Percentiles rank a stretch among this genome's conserved stretches.
Conservation (phyloP, 2,329 filamentous ascomycete genomes). For the Aureobasidium melanogenum region DNA sequence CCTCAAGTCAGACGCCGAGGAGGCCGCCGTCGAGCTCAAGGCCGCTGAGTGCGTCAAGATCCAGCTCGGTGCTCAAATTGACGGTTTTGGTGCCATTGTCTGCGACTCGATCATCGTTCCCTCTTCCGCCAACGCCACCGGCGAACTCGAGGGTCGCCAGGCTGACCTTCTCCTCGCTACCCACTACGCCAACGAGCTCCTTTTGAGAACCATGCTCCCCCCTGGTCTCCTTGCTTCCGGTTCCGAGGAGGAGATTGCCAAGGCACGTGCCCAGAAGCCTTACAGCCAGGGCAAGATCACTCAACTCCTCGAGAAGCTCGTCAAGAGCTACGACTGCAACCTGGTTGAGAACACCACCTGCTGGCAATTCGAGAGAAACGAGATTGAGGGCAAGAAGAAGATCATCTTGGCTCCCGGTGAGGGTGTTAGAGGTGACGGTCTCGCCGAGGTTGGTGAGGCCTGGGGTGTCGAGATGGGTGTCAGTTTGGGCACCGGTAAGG, state of each 20-base stretch:
- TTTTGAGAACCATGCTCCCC: constrained; percentile 83
- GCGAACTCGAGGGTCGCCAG: constrained; percentile 52
- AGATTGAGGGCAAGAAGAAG: constrained; percentile 97
- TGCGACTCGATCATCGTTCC: constrained; percentile 82
- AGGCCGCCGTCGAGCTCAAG: constrained; percentile 73
- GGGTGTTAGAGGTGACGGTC: constrained; percentile 81
- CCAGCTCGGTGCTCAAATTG: constrained; percentile 96
- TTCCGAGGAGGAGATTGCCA: constrained; percentile 91
- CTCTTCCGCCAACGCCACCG: constrained; percentile 52
- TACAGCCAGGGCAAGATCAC: constrained; percentile 83
- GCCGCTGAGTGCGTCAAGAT: constrained; percentile 88
- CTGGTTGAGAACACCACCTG: constrained; percentile 96
- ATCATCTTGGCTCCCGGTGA: constrained; percentile 85
- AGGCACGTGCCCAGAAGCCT: constrained; percentile 69
- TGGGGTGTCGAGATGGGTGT: constrained; percentile 98
- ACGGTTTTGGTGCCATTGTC: constrained; percentile 92
- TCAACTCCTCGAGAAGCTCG: constrained; percentile 79
- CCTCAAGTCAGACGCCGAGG: constrained; percentile 73
- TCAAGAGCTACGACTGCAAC: constrained; percentile 82
- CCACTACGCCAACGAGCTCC: constrained; percentile 90
- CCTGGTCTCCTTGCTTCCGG: constrained; percentile 76
- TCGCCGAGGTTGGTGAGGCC: constrained; percentile 81
- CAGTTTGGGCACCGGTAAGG: constrained; percentile 83
- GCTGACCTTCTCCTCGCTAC: constrained; percentile 87
- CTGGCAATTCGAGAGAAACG: constrained; percentile 93